Percentiles rank a stretch among this genome's conserved stretches.
phyloP scores from a whole-genome alignment of 306 rosid genomes.

The Erythrophleum fordii region DNA sequence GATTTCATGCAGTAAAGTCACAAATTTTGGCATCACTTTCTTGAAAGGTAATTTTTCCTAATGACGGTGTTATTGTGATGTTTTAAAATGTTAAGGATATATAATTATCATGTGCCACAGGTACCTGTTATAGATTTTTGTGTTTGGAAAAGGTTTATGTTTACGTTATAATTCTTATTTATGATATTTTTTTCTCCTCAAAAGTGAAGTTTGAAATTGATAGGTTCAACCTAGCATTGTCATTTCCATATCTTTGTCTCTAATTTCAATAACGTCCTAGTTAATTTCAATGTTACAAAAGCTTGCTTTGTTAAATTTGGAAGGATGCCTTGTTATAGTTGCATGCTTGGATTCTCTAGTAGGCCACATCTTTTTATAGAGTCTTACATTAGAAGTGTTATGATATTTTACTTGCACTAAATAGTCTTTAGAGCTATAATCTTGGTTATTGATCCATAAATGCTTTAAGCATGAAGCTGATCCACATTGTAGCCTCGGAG shows the following conservation, averaged over 20 bases:
- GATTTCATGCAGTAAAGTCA: conserved; percentile 84
- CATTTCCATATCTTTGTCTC: conserved; percentile 1
- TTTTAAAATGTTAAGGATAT: conserved; percentile 23
- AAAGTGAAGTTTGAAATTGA: conserved; percentile 13
- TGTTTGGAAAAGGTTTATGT: conserved; percentile 16
- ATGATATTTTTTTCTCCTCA: conserved; percentile 26
- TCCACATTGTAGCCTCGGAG: background rate
- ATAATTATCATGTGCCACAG: conserved; percentile 25
- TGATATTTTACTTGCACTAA: conserved; percentile 21
- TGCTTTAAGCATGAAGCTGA: background rate
- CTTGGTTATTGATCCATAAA: background rate
- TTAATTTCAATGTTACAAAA: conserved; percentile 72
- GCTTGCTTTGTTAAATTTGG: conserved; percentile 81
- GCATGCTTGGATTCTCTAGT: conserved; percentile 88
- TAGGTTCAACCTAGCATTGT: conserved; percentile 19
- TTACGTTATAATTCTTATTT: conserved; percentile 3
- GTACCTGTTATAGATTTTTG: background rate
- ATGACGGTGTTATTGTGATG: conserved; percentile 24
- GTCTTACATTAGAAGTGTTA: conserved; percentile 3
- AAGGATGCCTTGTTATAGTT: conserved; percentile 92
- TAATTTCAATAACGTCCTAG: conserved; percentile 28
- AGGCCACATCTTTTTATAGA: conserved; percentile 57
- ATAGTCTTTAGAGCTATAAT: conserved; percentile 14
- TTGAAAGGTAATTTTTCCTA: conserved; percentile 63
- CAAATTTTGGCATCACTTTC: conserved; percentile 75